Conservation (phyloP, 2,329 filamentous ascomycete species). For the Orbilia quercus region DNA sequence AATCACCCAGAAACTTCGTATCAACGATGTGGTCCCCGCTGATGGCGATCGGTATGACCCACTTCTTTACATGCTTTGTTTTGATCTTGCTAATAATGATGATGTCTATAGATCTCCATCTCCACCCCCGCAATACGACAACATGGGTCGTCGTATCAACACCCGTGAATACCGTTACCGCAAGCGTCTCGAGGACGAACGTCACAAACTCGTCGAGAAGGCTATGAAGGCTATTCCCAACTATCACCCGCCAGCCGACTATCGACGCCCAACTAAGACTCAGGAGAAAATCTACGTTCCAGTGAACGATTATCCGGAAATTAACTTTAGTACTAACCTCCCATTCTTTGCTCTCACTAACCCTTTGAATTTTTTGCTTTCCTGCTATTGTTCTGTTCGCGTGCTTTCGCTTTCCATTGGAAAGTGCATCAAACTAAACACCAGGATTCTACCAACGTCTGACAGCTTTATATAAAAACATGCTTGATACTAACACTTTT, state of each 20-base stretch:
- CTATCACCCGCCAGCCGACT: conserved; percentile 98
- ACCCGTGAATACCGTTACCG: conserved; percentile 98
- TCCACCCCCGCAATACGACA: conserved; percentile 96
- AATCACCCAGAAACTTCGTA: conserved; percentile 98
- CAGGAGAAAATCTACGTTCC: conserved; percentile 99
- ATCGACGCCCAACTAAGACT: conserved; percentile 98
- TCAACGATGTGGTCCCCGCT: conserved; percentile 97
- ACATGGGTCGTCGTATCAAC: conserved; percentile 99
- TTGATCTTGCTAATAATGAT: conserved; percentile 4
- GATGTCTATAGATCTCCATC: conserved; percentile 81
- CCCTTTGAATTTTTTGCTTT: conserved; percentile 59
- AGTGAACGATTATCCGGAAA: conserved; percentile 99
- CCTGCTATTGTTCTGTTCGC: conserved; percentile 41
- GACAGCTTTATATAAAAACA: conserved; percentile 54
- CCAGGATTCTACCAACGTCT: conserved; percentile 33
- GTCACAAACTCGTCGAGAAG: conserved; percentile 98
- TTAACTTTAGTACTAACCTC: conserved; percentile 97
- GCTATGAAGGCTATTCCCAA: conserved; percentile 99
- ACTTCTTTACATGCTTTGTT: conserved; percentile 56
- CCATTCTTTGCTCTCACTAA: conserved; percentile 63
- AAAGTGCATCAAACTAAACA: conserved; percentile 50
- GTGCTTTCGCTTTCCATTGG: conserved; percentile 44
- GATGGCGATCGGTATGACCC: conserved; percentile 88
- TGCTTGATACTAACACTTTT: conserved; percentile 83
- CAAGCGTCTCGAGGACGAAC: conserved; percentile 97